A percentile compares a stretch with the other conserved stretches of the same genome.
Evolutionary conservation across 345 rosid genomes (phyloP).

Genomic region (Hibiscus syriacus): DNA sequence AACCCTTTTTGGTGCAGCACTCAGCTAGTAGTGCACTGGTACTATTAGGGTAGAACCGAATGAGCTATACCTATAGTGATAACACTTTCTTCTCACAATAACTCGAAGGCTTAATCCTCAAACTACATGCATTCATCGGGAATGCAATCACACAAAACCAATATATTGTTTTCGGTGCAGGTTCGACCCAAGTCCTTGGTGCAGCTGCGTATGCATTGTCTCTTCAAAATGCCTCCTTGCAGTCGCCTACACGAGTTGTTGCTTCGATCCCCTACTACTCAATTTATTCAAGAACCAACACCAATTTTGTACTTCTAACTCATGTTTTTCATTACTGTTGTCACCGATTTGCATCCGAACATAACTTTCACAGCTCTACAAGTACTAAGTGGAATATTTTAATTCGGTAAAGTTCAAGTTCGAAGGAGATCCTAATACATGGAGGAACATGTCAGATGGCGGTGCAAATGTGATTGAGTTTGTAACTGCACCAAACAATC

Average conservation of each 20-base stretch:
- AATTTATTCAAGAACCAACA: slow-evolving; percentile 19
- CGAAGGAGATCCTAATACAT: slow-evolving; percentile 41
- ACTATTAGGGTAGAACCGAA: background rate
- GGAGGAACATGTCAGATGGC: slow-evolving; percentile 27
- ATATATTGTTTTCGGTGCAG: slow-evolving; percentile 49
- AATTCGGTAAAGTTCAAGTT: slow-evolving; percentile 25
- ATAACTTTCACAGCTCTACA: slow-evolving; percentile 26
- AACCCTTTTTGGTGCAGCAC: slow-evolving; percentile 45
- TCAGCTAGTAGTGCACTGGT: slow-evolving; percentile 41
- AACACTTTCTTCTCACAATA: background rate
- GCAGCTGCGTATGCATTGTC: slow-evolving; percentile 62
- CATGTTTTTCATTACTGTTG: background rate
- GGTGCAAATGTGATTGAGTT: slow-evolving; percentile 37
- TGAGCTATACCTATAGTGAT: background rate
- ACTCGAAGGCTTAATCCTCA: slow-evolving; percentile 30
- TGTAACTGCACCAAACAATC: slow-evolving; percentile 78
- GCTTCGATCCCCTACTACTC: slow-evolving; percentile 50
- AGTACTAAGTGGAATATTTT: slow-evolving; percentile 38
- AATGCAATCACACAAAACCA: slow-evolving; percentile 46
- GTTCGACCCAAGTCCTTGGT: slow-evolving; percentile 58
- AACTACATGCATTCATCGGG: slow-evolving; percentile 42
- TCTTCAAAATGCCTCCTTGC: slow-evolving; percentile 23
- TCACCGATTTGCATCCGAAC: background rate
- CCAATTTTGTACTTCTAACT: background rate
- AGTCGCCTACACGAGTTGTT: slow-evolving; percentile 31